Evolutionary conservation across 179 eudicot species (phyloP).

Genomic region (Spergularia azorica): DNA sequence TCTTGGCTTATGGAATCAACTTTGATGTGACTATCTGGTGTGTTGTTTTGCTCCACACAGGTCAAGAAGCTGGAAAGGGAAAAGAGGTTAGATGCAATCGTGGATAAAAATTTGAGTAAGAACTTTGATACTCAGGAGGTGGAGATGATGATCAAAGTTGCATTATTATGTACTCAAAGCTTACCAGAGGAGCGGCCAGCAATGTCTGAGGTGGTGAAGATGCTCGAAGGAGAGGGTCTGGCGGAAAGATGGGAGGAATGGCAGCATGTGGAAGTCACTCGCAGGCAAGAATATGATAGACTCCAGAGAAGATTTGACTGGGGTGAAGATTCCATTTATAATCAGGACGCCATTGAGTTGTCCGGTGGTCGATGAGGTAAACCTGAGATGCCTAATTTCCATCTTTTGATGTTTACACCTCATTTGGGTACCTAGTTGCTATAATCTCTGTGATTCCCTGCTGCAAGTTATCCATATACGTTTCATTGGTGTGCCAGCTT

Average conservation of each 20-base stretch:
- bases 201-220: slow-evolving; percentile 96
- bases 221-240: slow-evolving; percentile 99
- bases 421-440: background rate
- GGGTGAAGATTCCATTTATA: slow-evolving; percentile 80
- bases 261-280: slow-evolving; percentile 78
- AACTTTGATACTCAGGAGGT: slow-evolving; percentile 62
- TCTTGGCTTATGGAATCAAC: background rate
- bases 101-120: slow-evolving; percentile 59
- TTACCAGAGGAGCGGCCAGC: slow-evolving; percentile 90
- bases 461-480: background rate
- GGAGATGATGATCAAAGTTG: slow-evolving; percentile 90
- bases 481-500: background rate
- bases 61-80: slow-evolving; percentile 86
- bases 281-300: slow-evolving; percentile 75
- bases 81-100: slow-evolving; percentile 71
- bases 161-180: slow-evolving; percentile 83
- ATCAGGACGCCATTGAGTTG: slow-evolving; percentile 81
- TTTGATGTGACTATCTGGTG: background rate
- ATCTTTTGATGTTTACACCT: background rate
- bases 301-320: slow-evolving; percentile 80
- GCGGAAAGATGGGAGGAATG: slow-evolving; percentile 98
- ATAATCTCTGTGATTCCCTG: background rate
- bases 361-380: slow-evolving; percentile 83
- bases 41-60: slow-evolving; percentile 29
- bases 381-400: background rate